Base-by-base conservation (phyloP, 1,284 basidiomycete genomes). In the Sutorius eximius region DNA sequence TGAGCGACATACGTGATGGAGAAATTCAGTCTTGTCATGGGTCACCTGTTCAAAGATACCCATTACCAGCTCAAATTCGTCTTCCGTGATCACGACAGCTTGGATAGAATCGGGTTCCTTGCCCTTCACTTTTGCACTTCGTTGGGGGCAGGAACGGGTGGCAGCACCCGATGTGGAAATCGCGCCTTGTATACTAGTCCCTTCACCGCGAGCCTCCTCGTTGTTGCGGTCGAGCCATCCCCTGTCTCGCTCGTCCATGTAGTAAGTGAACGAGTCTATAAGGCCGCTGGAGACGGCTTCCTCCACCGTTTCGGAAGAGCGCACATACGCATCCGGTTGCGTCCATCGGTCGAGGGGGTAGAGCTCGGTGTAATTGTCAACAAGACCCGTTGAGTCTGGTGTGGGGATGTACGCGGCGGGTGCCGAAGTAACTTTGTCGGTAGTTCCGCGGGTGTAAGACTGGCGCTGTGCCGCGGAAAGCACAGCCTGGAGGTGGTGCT, bases 41-140 rank as follows among this genome's bases (percentile, higher is more conserved):
- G 94, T 93, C 49, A 91, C 81, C 67, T 90, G 90, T 76, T 99
- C 96, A 66, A 98, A 91, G 41, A 98, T 75, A 44, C 93, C 93
- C 92, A 98, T 96, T 57, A 97, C 85, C 60, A 95, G 82, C 73
- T 99, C 97, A 61, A 98, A 96, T 62, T 93, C 87, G 63, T 97
- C 93, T 68, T 97, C 93, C 4, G 82, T 80, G 57, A 98, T 89
- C 52, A 78, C 69, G 15, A 89, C 70, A 13, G 85, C 82, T 48
- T 83, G 82, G 1, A 71, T 67, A 12, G 76, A 63, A 48, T 91
- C 89, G 0, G 86, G 83, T 58, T 91, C 89, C 68, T 91, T 91
- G 56, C 87, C 89, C 63, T 87, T 91, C 18, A 82, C 81, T 70
- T 91, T 92, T 24, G 87, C 79, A 62, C 82, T 89, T 41, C 87